phyloP scores from a whole-genome alignment of 495 filamentous ascomycete genomes.

The Thozetella sp. region DNA sequence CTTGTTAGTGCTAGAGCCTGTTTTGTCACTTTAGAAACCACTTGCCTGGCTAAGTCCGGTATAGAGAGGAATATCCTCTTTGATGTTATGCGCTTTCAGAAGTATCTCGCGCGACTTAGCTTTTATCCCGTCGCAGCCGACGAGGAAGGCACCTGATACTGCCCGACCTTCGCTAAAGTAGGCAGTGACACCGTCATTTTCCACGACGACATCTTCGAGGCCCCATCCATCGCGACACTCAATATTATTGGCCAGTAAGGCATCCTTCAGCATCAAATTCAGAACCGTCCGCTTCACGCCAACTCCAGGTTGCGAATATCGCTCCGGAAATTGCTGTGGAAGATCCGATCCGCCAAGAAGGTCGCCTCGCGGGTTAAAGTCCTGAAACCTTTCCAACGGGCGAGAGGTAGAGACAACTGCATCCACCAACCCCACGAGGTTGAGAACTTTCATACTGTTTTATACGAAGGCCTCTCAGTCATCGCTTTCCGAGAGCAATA shows the following conservation, averaged over 20 bases:
- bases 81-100: conserved; percentile 1
- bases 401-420: background rate
- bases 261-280: conserved; percentile 10
- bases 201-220: conserved; percentile 10
- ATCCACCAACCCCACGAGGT: conserved; percentile 3
- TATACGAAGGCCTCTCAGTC: background rate
- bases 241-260: conserved; percentile 5
- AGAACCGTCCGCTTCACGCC: conserved; percentile 11
- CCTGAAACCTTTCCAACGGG: background rate
- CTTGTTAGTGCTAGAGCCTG: background rate
- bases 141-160: conserved; percentile 16
- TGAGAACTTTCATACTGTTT: conserved; percentile 9
- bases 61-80: conserved; percentile 2
- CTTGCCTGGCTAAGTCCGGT: conserved; percentile 8
- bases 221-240: conserved; percentile 15
- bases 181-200: conserved; percentile 12
- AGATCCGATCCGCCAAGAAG: conserved; percentile 7
- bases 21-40: background rate
- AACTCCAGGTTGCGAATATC: conserved; percentile 9
- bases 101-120: conserved; percentile 9
- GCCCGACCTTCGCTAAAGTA: conserved; percentile 7
- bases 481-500: background rate
- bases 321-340: conserved; percentile 3
- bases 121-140: conserved; percentile 25
- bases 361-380: conserved; percentile 1